Evolutionary conservation across 31 red algal genomes (phyloP), one percentile per base, ranked within the genome.

Genomic region (Endocladia muricata): DNA sequence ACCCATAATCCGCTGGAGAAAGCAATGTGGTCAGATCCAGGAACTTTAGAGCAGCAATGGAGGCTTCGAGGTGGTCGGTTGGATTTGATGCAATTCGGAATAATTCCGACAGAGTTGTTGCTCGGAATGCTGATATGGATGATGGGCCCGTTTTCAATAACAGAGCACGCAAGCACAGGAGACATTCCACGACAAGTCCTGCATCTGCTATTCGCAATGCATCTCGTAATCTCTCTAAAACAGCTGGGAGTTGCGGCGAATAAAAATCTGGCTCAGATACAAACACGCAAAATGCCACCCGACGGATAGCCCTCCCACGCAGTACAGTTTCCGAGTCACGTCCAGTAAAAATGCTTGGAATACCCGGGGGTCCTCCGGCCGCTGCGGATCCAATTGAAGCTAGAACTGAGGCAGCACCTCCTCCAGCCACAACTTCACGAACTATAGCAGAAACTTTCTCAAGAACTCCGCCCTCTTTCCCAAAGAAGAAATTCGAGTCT

Each of bases 401-500:
- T 19, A 93, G 49, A 19, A 93, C 49, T 37, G 72, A 49, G 8
- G 71, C 19, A 34, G 90, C 82, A 35, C 90, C 90, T 38, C 82
- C 82, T 15, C 69, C 43, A 1, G 82, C 78, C 61, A 93, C 70
- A 54, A 87, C 78, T 75, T 93, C 90, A 49, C 69, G 49, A 22
- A 87, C 73, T 39, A 87, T 82, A 2, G 61, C 69, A 22, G 83
- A 81, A 30, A 78, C 67, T 28, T 79, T 74, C 49, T 74, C 73
- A 37, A 93, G 41, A 25, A 77, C 77, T 23, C 77, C 61, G 26
- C 65, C 66, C 37, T 86, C 47, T 47, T 93, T 93, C 1, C 90
- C 90, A 55, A 70, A 77, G 62, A 93, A 93, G 63, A 93, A 93
- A 55, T 86, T 87, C 37, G 82, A 47, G 60, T 93, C 90, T 31